phyloP scores from a whole-genome alignment of 768 basidiomycete genomes.

The Wakefieldia striispora region DNA sequence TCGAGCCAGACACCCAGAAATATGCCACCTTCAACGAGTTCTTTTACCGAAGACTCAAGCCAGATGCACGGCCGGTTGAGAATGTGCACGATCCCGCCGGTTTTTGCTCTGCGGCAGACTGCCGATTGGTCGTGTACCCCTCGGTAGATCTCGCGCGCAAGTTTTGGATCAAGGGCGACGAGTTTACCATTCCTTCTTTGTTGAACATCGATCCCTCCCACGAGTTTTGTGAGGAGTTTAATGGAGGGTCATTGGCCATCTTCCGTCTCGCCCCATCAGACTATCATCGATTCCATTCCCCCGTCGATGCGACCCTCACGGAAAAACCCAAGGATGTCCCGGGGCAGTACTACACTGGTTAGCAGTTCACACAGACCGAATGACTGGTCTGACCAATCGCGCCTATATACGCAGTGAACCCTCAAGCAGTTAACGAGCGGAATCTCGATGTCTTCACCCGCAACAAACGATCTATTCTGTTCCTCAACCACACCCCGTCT shows the following conservation, averaged over 20 bases:
- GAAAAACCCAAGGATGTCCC: constrained; percentile 44
- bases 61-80: constrained; percentile 60
- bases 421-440: constrained; percentile 70
- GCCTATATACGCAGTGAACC: constrained; percentile 52
- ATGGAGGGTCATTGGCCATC: constrained; percentile 54
- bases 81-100: constrained; percentile 48
- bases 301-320: constrained; percentile 49
- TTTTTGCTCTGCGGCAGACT: constrained; percentile 72
- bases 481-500: constrained; percentile 45
- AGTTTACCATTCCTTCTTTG: constrained; percentile 65
- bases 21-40: constrained; percentile 79
- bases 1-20: constrained; percentile 54
- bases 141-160: constrained; percentile 55
- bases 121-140: constrained; percentile 66
- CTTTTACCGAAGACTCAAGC: constrained; percentile 61
- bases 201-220: constrained; percentile 46
- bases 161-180: constrained; percentile 76
- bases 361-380: not conserved
- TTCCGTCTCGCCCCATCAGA: constrained; percentile 79
- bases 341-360: constrained; percentile 63
- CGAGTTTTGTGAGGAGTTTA: constrained; percentile 40
- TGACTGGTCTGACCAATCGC: not conserved
- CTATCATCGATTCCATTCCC: constrained; percentile 80
- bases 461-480: constrained; percentile 57
- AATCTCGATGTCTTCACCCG: constrained; percentile 65